Conservation (phyloP, 2,329 filamentous ascomycete genomes). For the Leptosphaerulina australis region DNA sequence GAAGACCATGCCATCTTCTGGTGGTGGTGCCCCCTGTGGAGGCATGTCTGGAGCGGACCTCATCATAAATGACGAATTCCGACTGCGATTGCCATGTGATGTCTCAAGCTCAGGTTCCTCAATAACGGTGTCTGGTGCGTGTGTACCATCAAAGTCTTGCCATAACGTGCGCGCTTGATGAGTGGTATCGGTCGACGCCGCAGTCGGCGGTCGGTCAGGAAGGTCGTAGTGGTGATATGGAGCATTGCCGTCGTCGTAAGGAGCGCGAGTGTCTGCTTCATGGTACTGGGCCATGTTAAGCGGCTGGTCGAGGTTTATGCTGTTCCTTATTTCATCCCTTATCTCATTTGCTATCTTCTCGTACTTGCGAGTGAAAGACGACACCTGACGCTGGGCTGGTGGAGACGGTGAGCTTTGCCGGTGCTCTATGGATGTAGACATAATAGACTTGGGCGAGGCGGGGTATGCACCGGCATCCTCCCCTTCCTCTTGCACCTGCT, state of each 20-base stretch:
- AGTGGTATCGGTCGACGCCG: constrained; percentile 65
- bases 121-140: constrained; percentile 63
- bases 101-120: constrained; percentile 36
- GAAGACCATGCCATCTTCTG: constrained; percentile 83
- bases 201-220: constrained; percentile 58
- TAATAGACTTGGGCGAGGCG: constrained; percentile 22
- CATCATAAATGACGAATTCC: constrained; percentile 53
- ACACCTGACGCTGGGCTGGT: constrained; percentile 37
- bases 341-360: constrained; percentile 46
- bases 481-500: constrained; percentile 32
- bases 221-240: constrained; percentile 28
- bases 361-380: constrained; percentile 47
- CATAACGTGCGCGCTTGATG: constrained; percentile 72
- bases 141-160: constrained; percentile 80
- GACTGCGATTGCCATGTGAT: constrained; percentile 31
- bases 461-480: constrained; percentile 12
- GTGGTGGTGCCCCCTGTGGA: constrained; percentile 54
- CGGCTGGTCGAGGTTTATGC: constrained; percentile 15
- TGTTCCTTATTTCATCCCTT: constrained; percentile 38
- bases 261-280: constrained; percentile 10
- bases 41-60: constrained; percentile 42
- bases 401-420: constrained; percentile 23
- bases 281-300: background rate
- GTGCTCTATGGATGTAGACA: constrained; percentile 9
- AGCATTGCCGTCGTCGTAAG: constrained; percentile 1